Percentiles rank a stretch among this genome's conserved stretches.
Conservation (phyloP, 2,329 filamentous ascomycete species). For the Aspergillus proliferans region DNA sequence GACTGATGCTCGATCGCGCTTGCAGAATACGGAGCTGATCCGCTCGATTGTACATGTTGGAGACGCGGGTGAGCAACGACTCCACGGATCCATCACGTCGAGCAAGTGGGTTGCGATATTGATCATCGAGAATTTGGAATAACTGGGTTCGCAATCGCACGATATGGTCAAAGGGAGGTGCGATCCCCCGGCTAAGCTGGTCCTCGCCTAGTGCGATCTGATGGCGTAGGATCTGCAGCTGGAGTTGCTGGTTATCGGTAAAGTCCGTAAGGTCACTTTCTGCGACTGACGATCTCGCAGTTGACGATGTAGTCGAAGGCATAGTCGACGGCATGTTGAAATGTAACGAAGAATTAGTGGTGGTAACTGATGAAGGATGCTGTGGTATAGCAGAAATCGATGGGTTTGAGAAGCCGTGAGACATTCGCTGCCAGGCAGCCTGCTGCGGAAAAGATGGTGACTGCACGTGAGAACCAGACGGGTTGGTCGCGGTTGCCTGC, state of each 20-base stretch:
- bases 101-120: slow-evolving; percentile 19
- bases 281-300: neutral
- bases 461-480: neutral
- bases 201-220: slow-evolving; percentile 23
- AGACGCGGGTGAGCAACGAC: slow-evolving; percentile 24
- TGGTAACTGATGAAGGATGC: neutral
- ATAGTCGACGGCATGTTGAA: neutral
- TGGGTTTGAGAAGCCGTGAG: slow-evolving; percentile 1
- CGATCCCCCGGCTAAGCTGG: slow-evolving; percentile 20
- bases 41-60: slow-evolving; percentile 24
- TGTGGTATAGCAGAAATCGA: slow-evolving; percentile 1
- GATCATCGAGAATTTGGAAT: slow-evolving; percentile 27
- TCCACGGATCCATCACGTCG: slow-evolving; percentile 21
- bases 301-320: neutral
- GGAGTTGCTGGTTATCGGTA: slow-evolving; percentile 3
- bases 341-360: neutral
- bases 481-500: slow-evolving; percentile 3
- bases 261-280: neutral
- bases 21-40: slow-evolving; percentile 25
- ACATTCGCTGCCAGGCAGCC: slow-evolving; percentile 4
- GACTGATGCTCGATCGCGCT: slow-evolving; percentile 2
- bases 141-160: slow-evolving; percentile 24
- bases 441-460: slow-evolving; percentile 1
- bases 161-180: slow-evolving; percentile 26
- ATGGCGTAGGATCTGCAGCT: slow-evolving; percentile 14